Base-by-base conservation (phyloP, 441 rosid genomes). In the Syzygium syzygioides region DNA sequence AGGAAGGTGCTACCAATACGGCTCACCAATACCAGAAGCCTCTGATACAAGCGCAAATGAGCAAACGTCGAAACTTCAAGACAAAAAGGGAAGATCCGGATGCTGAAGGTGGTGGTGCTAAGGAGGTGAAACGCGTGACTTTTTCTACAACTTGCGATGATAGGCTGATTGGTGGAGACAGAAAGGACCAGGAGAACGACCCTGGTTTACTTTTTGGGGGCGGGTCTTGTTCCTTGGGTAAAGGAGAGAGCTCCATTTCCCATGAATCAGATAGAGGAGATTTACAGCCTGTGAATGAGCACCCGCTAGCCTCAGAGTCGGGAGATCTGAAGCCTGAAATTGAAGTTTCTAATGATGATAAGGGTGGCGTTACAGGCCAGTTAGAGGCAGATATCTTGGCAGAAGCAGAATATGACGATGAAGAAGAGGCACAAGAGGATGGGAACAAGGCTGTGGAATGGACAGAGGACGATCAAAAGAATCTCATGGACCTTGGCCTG, bases 401-500 rank as follows among this genome's bases (percentile, higher is more conserved):
- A 85, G 97, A 92, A 60, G 95, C 89, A 59, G 92, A 88, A 2
- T 93, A 95, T 6, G 91, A 80, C 1, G 89, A 90, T 9, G 97
- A 92, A 34, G 92, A 90, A n/a, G 94, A 91, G 87, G 86, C 87
- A 14, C 90, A 84, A 57, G 87, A 62, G 64, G 89, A 87, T 30
- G 64, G 90, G 86, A 92, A 90, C 57, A 90, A 91, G 86, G 95
- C 94, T 1, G 92, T 95, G 34, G 95, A 93, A 90, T 96, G 98
- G 99, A 96, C 94, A 13, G 96, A 92, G 87, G 95, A 95, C 91
- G 99, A 98, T 91, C 98, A 97, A 89, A 94, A 96, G 94, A 97
- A 97, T 89, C 91, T 95, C 14, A 95, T 95, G 97, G 98, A 98
- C 90, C 96, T 97, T 15, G 98, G 99, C 32, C 80, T 93, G 79